Base-by-base conservation (phyloP, 768 basidiomycete species). In the Mrakia blollopis region DNA sequence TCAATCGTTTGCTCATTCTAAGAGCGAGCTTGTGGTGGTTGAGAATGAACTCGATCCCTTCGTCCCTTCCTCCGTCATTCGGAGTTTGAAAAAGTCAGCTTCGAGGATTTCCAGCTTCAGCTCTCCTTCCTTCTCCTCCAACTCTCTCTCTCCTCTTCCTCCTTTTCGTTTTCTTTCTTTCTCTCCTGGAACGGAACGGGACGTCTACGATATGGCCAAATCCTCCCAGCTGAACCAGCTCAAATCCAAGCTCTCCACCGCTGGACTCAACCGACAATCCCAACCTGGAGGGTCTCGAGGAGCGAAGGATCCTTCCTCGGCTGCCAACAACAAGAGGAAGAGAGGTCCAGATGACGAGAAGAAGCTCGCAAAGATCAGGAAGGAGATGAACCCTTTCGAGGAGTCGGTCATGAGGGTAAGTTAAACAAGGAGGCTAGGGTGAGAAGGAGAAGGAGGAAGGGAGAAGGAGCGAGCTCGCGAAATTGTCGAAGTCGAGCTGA, bases 351-450 rank as follows among this genome's bases (percentile, higher is more conserved):
- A 92, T 84, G 89, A 88, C 79, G 88, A 91, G 0, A 89, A 90
- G 9, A 92, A 89, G 81, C 88, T 98, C 60, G 88, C 89, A 72
- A 91, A 91, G 81, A 95, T 98, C 78, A 89, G 93, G 79, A 88
- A 89, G 80, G 89, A 88, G 80, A 86, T 98, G 81, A 98, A 97
- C 85, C 92, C 93, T 28, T 99, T 99, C 83, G 96, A 99, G 83
- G 87, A 90, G 81, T 92, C 94, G 80, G 91, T 94, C 81, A 95
- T 92, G 11, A 93, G 91, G 83, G 87, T 93, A 60, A 95, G 77
- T 68, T 3, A 23, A 4, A 18, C 28, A 25, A 23, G 23, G 61
- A 30, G 44, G 10, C 16, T 7, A 57, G 57, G 25, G n/a, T 6
- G 28, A 7, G 8, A 16, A 3, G 47, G 18, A 8, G 28, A 13